phyloP scores from a whole-genome alignment of 768 basidiomycete genomes.

The Lentinula lateritia region DNA sequence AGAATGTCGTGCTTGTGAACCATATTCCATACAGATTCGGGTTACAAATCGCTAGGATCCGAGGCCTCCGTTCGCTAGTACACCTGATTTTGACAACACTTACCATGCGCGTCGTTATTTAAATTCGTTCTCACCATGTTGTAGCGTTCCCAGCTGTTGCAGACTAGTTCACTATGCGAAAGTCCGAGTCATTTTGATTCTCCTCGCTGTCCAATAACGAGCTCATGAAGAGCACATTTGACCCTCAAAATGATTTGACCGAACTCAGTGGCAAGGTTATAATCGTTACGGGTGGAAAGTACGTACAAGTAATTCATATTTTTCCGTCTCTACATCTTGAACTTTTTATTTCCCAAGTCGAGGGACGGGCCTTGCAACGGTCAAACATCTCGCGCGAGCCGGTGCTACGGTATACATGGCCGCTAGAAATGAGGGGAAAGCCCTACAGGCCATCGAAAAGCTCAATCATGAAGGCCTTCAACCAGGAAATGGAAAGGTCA shows the following conservation, averaged over 20 bases:
- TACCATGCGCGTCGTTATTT: background rate
- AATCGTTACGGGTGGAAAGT: constrained; percentile 6
- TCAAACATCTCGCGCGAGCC: constrained; percentile 42
- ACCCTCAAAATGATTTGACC: background rate
- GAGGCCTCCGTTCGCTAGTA: too few species aligned
- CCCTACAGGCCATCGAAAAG: constrained; percentile 39
- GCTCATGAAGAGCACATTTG: background rate
- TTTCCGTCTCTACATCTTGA: background rate
- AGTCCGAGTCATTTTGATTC: background rate
- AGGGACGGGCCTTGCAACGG: constrained; percentile 45
- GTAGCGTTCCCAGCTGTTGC: background rate
- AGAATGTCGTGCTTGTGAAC: too few species aligned
- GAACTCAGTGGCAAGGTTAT: background rate
- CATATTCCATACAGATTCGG: too few species aligned
- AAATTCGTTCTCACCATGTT: background rate
- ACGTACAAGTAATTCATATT: background rate
- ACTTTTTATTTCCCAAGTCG: constrained; percentile 19
- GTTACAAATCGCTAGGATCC: too few species aligned
- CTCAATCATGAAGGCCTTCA: constrained; percentile 38
- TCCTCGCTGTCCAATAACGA: background rate
- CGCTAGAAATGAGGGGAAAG: constrained; percentile 41
- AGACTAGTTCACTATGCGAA: background rate
- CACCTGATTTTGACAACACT: too few species aligned
- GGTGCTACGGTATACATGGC: constrained; percentile 61
- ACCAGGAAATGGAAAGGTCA: constrained; percentile 39